A percentile compares a stretch with the other conserved stretches of the same genome.
phyloP scores from a whole-genome alignment of 352 stramenopile species.

The Pythium brassicae region DNA sequence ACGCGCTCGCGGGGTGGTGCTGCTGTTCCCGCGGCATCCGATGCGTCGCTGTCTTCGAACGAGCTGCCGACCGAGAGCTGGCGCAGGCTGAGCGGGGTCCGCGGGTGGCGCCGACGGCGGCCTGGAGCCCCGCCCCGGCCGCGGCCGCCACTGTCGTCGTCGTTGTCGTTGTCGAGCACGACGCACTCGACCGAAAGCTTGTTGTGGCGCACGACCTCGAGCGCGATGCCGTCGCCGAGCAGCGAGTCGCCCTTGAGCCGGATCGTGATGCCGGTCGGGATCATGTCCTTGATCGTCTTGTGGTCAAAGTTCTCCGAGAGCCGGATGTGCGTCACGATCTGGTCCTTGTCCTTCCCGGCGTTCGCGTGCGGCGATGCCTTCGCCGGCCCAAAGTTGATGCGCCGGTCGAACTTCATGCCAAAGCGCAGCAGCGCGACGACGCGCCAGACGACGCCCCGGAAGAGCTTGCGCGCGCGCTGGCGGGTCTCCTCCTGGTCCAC shows the following conservation, averaged over 20 bases:
- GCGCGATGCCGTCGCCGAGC: conserved; percentile 61
- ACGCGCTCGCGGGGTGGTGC: conserved; percentile 39
- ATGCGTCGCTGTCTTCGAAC: conserved; percentile 31
- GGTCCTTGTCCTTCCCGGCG: conserved; percentile 28
- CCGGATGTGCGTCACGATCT: conserved; percentile 70
- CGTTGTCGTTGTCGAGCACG: conserved; percentile 65
- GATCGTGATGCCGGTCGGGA: conserved; percentile 82
- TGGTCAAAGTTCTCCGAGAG: conserved; percentile 88
- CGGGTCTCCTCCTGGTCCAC: conserved; percentile 83
- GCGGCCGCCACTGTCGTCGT: no score
- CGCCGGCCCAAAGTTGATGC: conserved; percentile 70
- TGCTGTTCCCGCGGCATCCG: no score
- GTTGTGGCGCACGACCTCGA: conserved; percentile 81
- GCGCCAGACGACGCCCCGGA: conserved; percentile 80
- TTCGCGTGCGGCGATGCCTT: conserved; percentile 27
- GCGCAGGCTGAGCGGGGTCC: conserved; percentile 16
- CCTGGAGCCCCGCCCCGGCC: conserved; percentile 8
- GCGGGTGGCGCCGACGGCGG: background rate
- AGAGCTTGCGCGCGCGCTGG: conserved; percentile 76
- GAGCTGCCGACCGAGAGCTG: conserved; percentile 34
- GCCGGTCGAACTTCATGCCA: conserved; percentile 84
- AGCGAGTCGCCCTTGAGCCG: conserved; percentile 74
- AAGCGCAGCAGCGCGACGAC: conserved; percentile 85
- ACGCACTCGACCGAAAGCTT: conserved; percentile 83
- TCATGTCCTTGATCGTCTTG: conserved; percentile 89